These are phyloP conservation scores for Neofusicoccum umdonicola DNA, from an alignment of 2,329 filamentous ascomycete species.

Conservation along the genomic window DNA sequence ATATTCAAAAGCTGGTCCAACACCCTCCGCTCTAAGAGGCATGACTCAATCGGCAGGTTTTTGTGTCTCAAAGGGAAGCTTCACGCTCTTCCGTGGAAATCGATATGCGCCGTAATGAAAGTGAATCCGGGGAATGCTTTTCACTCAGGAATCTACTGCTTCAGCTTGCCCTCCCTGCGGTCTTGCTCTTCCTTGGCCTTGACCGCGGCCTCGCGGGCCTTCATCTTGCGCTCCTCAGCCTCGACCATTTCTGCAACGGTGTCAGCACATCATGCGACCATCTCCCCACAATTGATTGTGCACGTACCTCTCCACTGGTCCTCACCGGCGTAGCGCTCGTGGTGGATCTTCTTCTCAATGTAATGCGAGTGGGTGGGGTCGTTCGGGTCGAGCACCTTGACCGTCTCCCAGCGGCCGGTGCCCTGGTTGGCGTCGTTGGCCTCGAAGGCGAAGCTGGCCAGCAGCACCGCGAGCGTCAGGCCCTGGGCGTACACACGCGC, in stretches of 20 bases:
- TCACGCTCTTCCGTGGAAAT: neutral
- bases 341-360: slow-evolving; percentile 84
- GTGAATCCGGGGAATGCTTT: neutral
- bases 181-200: slow-evolving; percentile 27
- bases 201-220: slow-evolving; percentile 47
- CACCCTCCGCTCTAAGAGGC: neutral
- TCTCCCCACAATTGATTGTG: neutral
- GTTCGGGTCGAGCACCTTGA: slow-evolving; percentile 75
- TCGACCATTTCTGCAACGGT: slow-evolving; percentile 69
- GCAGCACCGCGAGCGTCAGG: slow-evolving; percentile 77
- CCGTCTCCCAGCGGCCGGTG: slow-evolving; percentile 77
- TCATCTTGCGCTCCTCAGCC: slow-evolving; percentile 66
- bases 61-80: neutral
- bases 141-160: neutral
- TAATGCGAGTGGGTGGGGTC: slow-evolving; percentile 79
- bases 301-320: slow-evolving; percentile 87
- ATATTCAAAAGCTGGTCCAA: neutral
- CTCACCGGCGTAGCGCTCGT: slow-evolving; percentile 82
- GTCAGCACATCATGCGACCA: slow-evolving; percentile 17
- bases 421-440: slow-evolving; percentile 73
- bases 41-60: neutral
- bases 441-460: slow-evolving; percentile 82
- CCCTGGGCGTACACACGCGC: slow-evolving; percentile 93
- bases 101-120: neutral
- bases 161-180: slow-evolving; percentile 25